phyloP scores from a whole-genome alignment of 129 eudicot genomes.

The Scalesia atractyloides region DNA sequence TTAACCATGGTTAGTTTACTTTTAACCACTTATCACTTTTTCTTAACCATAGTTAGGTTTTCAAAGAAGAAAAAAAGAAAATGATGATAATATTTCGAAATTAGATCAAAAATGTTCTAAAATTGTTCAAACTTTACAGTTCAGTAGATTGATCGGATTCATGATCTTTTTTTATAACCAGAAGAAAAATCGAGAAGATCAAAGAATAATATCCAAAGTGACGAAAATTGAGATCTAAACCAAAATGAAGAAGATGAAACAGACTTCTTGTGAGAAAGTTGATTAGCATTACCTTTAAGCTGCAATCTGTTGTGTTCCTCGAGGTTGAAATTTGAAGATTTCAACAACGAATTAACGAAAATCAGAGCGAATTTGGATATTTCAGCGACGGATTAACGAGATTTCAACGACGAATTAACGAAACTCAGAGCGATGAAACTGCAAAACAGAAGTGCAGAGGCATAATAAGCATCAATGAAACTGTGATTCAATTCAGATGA shows the following conservation, averaged over 20 bases:
- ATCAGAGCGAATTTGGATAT: neutral
- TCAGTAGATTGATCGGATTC: neutral
- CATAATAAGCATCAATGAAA: slow-evolving; percentile 20
- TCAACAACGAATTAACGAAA: slow-evolving; percentile 9
- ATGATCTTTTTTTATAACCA: slow-evolving; percentile 5
- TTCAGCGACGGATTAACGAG: neutral
- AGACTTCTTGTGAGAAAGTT: neutral
- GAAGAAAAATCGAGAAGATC: neutral
- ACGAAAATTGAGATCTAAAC: neutral
- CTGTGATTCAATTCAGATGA: slow-evolving; percentile 9
- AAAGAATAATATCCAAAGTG: neutral
- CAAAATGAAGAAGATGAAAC: neutral
- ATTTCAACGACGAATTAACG: slow-evolving; percentile 9
- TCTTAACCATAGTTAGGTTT: slow-evolving; percentile 29
- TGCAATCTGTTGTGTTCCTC: slow-evolving; percentile 6
- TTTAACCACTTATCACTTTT: slow-evolving; percentile 1
- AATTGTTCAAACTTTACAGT: neutral
- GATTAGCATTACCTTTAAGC: slow-evolving; percentile 29
- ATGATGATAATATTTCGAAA: neutral
- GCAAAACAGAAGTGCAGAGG: neutral
- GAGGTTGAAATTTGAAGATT: neutral
- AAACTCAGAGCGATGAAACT: slow-evolving; percentile 14
- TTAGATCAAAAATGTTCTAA: neutral
- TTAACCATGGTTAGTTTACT: slow-evolving; percentile 47
- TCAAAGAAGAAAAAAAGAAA: neutral